Evolutionary conservation across 495 filamentous ascomycete genomes (phyloP).

Genomic region (Penicillium chermesinum): DNA sequence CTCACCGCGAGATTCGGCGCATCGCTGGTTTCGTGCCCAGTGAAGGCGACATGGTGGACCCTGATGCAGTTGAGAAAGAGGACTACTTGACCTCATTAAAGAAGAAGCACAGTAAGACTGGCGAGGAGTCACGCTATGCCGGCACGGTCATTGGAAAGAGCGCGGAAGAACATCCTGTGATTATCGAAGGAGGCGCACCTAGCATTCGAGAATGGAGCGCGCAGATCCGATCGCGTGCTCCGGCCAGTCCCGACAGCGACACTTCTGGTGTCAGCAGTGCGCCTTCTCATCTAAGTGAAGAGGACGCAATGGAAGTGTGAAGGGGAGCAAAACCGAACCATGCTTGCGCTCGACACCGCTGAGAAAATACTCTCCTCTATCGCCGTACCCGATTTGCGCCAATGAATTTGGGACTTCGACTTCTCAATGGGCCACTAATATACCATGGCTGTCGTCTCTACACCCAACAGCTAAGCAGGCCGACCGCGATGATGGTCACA

Average conservation of each 20-base stretch:
- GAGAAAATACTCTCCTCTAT: background rate
- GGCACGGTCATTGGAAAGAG: conserved; percentile 72
- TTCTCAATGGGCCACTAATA: no score
- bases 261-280: conserved; percentile 42
- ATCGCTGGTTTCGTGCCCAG: conserved; percentile 52
- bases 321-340: background rate
- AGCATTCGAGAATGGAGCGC: conserved; percentile 63
- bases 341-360: background rate
- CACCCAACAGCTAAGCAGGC: no score
- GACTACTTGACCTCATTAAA: conserved; percentile 77
- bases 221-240: conserved; percentile 31
- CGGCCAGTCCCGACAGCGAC: conserved; percentile 28
- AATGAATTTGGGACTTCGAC: no score
- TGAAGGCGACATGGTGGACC: conserved; percentile 41
- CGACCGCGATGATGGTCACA: no score
- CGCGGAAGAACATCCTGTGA: conserved; percentile 59
- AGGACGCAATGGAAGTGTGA: conserved; percentile 39
- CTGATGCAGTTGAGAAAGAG: conserved; percentile 50
- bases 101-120: conserved; percentile 78
- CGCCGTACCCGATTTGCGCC: background rate
- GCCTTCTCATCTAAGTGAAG: conserved; percentile 40
- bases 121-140: conserved; percentile 73
- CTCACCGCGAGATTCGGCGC: conserved; percentile 67
- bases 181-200: conserved; percentile 67
- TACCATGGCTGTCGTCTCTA: no score